These are phyloP conservation scores for Cutaneotrichosporon sp. DNA, from an alignment of 1,284 basidiomycete species.

Conservation along the genomic window DNA sequence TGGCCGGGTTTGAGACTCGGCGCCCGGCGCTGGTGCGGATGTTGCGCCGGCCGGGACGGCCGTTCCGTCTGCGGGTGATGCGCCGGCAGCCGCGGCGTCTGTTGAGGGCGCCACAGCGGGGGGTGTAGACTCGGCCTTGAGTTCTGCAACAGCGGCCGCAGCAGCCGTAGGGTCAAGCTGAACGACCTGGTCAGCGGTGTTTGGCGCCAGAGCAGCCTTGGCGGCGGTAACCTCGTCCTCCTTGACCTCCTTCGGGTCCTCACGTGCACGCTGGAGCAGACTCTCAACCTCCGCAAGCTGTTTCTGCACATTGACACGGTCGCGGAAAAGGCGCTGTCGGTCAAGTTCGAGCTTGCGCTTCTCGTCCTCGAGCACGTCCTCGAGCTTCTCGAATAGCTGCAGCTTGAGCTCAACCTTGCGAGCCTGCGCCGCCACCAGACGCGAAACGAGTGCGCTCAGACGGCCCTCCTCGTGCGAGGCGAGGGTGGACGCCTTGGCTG, in stretches of 20 bases:
- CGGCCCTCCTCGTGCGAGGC: slow-evolving; percentile 80
- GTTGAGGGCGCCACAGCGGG: neutral
- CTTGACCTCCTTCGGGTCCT: slow-evolving; percentile 10
- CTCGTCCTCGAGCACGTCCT: slow-evolving; percentile 83
- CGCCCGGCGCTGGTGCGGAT: neutral
- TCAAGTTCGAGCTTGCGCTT: slow-evolving; percentile 46
- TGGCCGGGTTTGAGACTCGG: neutral
- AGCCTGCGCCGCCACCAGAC: slow-evolving; percentile 84
- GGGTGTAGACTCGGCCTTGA: neutral
- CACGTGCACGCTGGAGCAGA: slow-evolving; percentile 34
- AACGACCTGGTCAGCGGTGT: slow-evolving; percentile 12
- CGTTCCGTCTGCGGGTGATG: neutral
- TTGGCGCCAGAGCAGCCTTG: slow-evolving; percentile 11
- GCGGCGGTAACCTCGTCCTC: slow-evolving; percentile 7
- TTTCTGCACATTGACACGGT: slow-evolving; percentile 36
- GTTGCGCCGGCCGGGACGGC: neutral
- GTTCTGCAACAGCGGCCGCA: slow-evolving; percentile 8
- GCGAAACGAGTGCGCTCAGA: slow-evolving; percentile 72
- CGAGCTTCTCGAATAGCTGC: slow-evolving; percentile 83
- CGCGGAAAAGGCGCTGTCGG: slow-evolving; percentile 44
- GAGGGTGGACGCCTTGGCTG: slow-evolving; percentile 75
- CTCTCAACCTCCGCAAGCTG: slow-evolving; percentile 41
- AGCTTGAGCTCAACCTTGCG: slow-evolving; percentile 92
- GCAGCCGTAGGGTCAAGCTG: slow-evolving; percentile 1
- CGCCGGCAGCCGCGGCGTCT: neutral